Conservation (phyloP, 2,329 filamentous ascomycete genomes). For the Mollisia scopiformis region DNA sequence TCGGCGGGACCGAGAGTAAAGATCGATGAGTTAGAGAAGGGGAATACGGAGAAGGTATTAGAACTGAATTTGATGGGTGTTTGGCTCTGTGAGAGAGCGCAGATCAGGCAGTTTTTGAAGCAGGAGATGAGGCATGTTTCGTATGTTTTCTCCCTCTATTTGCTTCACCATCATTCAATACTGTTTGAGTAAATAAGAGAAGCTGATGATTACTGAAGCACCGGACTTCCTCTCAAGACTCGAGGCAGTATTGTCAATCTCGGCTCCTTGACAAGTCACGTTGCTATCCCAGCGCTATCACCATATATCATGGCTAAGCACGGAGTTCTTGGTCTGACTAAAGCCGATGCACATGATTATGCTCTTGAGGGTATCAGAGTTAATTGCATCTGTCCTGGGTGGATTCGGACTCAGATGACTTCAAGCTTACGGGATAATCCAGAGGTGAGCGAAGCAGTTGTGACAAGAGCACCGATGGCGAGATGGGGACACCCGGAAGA, state of each 20-base stretch:
- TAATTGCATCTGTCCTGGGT: conserved; percentile 32
- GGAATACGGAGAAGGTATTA: conserved; percentile 34
- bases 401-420: conserved; percentile 24
- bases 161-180: not conserved
- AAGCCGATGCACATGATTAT: conserved; percentile 36
- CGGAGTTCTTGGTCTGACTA: conserved; percentile 38
- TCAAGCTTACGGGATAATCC: not conserved
- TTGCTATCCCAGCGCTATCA: conserved; percentile 4
- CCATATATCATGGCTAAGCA: conserved; percentile 30
- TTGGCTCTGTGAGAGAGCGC: conserved; percentile 40
- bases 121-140: conserved; percentile 26
- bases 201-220: conserved; percentile 15
- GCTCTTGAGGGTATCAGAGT: conserved; percentile 23
- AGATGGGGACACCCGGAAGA: conserved; percentile 24
- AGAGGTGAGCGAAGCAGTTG: conserved; percentile 11
- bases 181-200: not conserved
- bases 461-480: conserved; percentile 18
- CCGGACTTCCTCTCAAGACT: conserved; percentile 24
- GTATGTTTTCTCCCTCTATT: conserved; percentile 9
- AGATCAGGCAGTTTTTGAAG: conserved; percentile 35
- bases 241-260: conserved; percentile 37
- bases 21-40: conserved; percentile 23
- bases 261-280: conserved; percentile 18
- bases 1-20: conserved; percentile 10
- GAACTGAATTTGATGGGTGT: conserved; percentile 41